A percentile compares a stretch with the other conserved stretches of the same genome.
Evolutionary conservation across 192 early-diverging fungal species (phyloP).

Genomic region (Coemansia sp.): DNA sequence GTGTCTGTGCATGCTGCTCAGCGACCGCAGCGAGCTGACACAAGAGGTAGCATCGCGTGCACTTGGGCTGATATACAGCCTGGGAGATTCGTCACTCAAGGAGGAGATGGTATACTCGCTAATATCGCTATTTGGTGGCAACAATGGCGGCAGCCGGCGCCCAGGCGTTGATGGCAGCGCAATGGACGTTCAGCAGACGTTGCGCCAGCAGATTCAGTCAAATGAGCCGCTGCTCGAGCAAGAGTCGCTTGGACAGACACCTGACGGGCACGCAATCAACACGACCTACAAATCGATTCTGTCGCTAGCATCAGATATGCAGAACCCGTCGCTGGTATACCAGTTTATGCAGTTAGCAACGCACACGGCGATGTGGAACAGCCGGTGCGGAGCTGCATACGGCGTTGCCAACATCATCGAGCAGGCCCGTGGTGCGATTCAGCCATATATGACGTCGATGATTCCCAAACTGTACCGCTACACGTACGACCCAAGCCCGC

Average conservation of each 20-base stretch:
- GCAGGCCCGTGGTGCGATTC: constrained; percentile 73
- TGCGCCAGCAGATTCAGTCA: constrained; percentile 29
- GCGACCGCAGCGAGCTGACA: constrained; percentile 71
- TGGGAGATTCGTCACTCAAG: constrained; percentile 28
- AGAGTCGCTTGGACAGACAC: constrained; percentile 31
- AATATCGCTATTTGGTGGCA: constrained; percentile 31
- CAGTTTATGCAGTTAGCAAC: constrained; percentile 91
- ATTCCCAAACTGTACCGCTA: constrained; percentile 85
- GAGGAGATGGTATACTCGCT: constrained; percentile 44
- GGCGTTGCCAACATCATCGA: constrained; percentile 81
- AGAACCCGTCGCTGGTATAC: constrained; percentile 90
- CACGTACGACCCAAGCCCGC: constrained; percentile 88
- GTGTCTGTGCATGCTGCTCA: constrained; percentile 70
- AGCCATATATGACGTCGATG: constrained; percentile 72
- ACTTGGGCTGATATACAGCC: constrained; percentile 35
- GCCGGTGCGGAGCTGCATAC: constrained; percentile 81
- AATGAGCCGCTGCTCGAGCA: constrained; percentile 40
- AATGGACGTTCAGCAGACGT: constrained; percentile 9
- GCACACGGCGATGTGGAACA: constrained; percentile 90
- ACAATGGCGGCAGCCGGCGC: constrained; percentile 2
- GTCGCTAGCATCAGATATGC: constrained; percentile 89
- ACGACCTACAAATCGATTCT: constrained; percentile 78
- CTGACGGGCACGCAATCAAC: constrained; percentile 29
- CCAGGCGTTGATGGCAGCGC: constrained; percentile 5
- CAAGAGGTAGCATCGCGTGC: constrained; percentile 40